Evolutionary conservation across 1,284 basidiomycete genomes (phyloP), one percentile per base, ranked within the genome.

Genomic region (Volvariella volvacea): DNA sequence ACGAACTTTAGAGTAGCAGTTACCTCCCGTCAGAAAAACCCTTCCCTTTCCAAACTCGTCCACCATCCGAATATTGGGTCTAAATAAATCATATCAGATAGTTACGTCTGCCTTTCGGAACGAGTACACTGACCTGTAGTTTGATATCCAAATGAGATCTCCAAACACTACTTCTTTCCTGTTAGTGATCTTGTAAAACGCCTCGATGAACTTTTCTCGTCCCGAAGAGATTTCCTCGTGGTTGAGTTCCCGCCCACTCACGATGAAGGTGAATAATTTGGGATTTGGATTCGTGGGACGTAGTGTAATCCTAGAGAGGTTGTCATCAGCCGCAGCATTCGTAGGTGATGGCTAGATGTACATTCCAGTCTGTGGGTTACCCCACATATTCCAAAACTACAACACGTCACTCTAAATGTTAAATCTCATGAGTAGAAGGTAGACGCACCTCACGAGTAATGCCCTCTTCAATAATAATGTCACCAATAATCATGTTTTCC

Each of bases 391-490:
- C 45, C 45, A 42, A 37, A 31, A 6, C 45, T 46, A 6, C 22
- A 3, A 37, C 14, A 9, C n/a, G n/a, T 17, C 12, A 17, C 14
- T 16, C 10, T 19, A 20, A 4, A 9, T 15, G 4, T 28, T 22
- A 9, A 20, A 12, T 28, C 20, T 4, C 4, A 17, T 20, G 42
- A 4, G 0, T 9, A 37, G 2, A 30, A 39, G 17, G 25, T 20
- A 14, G 1, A 42, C 19, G n/a, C 51, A 66, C 66, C 3, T 56
- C 45, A n/a, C 49, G 47, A 33, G 58, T 55, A 6, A 69, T 15
- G 0, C 59, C 63, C 37, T 63, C 63, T 36, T 63, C 54, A 0
- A 62, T 45, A 22, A 57, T 54, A 12, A 68, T 53, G 43, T 71
- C 67, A 3, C 66, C 70, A 0, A 61, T 49, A 1, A 67, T 47